Base-by-base conservation (phyloP, 164 flowering plant species). In the Magnolia kwangsiensis region DNA sequence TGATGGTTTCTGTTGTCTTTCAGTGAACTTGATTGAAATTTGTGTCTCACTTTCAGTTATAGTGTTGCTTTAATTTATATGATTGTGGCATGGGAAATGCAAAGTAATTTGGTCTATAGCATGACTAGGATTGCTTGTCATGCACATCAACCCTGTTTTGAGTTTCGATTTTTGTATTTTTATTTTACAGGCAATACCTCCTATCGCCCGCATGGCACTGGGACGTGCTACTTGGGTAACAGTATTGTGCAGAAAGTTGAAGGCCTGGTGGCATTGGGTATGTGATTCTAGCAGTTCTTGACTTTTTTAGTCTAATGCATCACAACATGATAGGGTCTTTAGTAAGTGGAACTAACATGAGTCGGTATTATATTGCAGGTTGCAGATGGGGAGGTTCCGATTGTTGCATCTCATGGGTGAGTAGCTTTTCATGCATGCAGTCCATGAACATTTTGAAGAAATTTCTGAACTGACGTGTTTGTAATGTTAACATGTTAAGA, bases 201-300 rank as follows among this genome's bases (percentile, higher is more conserved):
- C 99, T 65, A 76, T 96, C 79, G 90, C 93, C 31, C 85, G 99
- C 51, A 96, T 94, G 96, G 97, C 99, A 21, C 88, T 93, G 78
- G 96, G 96, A 72, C 98, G 91, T 8, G 88, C 85, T 74, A 96
- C 99, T 65, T 96, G 99, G 99, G 85, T 96, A 37, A 96, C 99
- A 31, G 97, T 92, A 69, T 85, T 96, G 71, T 94, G 99, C 88
- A 86, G 98, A 84, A 96, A 96, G 80, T 79, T 96, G 84, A 89
- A 93, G 78, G 98, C 94, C 80, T 96, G 98, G 97, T 96, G 99
- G 99, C 94, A 92, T 80, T 96, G 99, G 99, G 99, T 96, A 89
- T 83, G 75, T 70, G 20, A 63, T 82, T 50, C 55, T 61, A 69
- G 55, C 37, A 18, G 63, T 79, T 64, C 11, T 13, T 72, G 51